phyloP scores from a whole-genome alignment of 768 basidiomycete genomes.

The Podaxis pistillaris region DNA sequence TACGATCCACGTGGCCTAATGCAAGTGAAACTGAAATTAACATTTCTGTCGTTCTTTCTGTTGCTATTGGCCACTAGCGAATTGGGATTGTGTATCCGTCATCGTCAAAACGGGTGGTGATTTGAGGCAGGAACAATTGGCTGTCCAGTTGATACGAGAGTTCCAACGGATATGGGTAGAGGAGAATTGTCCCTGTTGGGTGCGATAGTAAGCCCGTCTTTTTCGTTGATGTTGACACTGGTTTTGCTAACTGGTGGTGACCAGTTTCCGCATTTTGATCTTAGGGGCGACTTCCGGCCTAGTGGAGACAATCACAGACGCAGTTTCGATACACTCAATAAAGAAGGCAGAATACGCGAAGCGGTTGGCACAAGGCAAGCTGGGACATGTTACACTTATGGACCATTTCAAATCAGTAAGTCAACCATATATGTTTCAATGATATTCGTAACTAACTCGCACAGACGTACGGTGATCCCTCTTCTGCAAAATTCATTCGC shows the following conservation, averaged over 20 bases:
- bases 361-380: constrained; percentile 71
- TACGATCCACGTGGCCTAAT: constrained; percentile 28
- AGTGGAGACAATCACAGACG: constrained; percentile 97
- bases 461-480: constrained; percentile 83
- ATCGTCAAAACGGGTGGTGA: constrained; percentile 99
- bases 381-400: constrained; percentile 85
- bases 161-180: constrained; percentile 96
- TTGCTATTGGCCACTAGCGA: constrained; percentile 38
- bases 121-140: constrained; percentile 94
- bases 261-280: constrained; percentile 92
- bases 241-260: too few species aligned
- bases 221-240: too few species aligned
- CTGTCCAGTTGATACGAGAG: constrained; percentile 90
- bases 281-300: constrained; percentile 91
- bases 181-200: constrained; percentile 90
- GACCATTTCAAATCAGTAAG: constrained; percentile 90
- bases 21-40: not conserved
- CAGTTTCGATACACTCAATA: constrained; percentile 98
- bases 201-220: constrained; percentile 67
- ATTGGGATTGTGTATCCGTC: constrained; percentile 90
- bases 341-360: constrained; percentile 98
- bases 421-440: constrained; percentile 10
- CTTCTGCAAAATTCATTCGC: constrained; percentile 81
- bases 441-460: not conserved
- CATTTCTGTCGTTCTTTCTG: not conserved